These are phyloP conservation scores for Colletotrichum plurivorum DNA, from an alignment of 2,329 filamentous ascomycete genomes.

Conservation along the genomic window DNA sequence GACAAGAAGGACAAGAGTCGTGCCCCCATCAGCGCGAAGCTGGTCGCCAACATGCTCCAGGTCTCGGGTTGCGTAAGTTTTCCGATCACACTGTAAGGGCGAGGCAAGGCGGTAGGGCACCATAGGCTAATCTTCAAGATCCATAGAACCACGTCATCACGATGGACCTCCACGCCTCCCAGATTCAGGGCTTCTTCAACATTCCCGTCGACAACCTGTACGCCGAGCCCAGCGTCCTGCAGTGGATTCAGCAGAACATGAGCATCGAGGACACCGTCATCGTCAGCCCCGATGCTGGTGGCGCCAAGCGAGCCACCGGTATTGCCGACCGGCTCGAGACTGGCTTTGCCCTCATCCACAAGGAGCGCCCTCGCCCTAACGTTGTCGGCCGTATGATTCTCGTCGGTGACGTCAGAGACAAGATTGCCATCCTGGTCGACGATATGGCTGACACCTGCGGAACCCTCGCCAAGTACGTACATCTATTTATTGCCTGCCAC, in stretches of 20 bases:
- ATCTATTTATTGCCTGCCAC: not conserved
- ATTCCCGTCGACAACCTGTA: conserved; percentile 79
- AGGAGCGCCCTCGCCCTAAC: conserved; percentile 75
- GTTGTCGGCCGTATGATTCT: conserved; percentile 93
- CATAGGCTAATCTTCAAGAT: not conserved
- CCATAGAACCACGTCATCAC: conserved; percentile 73
- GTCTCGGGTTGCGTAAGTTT: conserved; percentile 77
- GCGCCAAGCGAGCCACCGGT: conserved; percentile 87
- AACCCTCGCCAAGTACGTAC: conserved; percentile 84
- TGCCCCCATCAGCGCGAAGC: conserved; percentile 88
- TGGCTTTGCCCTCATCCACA: conserved; percentile 90
- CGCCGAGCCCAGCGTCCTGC: conserved; percentile 86
- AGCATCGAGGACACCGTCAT: conserved; percentile 84
- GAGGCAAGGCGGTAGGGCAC: not conserved
- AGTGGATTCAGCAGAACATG: conserved; percentile 87
- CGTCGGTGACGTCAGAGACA: conserved; percentile 93
- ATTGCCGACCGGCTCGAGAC: conserved; percentile 89
- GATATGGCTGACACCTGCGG: conserved; percentile 99
- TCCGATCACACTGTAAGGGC: not conserved
- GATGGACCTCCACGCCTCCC: conserved; percentile 89
- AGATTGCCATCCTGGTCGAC: conserved; percentile 95
- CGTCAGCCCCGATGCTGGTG: conserved; percentile 88
- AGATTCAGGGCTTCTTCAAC: conserved; percentile 93
- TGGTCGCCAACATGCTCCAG: conserved; percentile 94
- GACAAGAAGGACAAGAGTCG: conserved; percentile 91